Percentiles rank a stretch among this genome's conserved stretches.
phyloP scores from a whole-genome alignment of 345 rosid genomes.

The Salix arbutifolia region DNA sequence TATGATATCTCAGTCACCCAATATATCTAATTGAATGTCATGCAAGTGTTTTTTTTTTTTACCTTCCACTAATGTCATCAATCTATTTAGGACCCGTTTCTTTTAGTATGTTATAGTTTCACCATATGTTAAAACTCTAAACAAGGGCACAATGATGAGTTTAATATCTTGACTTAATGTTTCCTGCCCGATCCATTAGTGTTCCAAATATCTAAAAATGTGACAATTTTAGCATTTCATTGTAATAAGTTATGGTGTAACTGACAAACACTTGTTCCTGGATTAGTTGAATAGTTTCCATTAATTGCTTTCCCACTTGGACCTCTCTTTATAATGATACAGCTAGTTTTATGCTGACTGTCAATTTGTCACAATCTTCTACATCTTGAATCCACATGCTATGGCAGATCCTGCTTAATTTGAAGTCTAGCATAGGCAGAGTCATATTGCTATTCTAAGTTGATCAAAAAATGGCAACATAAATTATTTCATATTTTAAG shows the following conservation, averaged over 20 bases:
- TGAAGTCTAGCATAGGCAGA: too few relatives aligned
- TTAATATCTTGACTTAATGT: neutral
- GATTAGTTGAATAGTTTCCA: too few relatives aligned
- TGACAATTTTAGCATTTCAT: neutral
- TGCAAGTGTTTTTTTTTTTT: neutral
- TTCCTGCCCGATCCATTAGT: neutral
- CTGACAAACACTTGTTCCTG: too few relatives aligned
- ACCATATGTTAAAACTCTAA: neutral
- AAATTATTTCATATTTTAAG: too few relatives aligned
- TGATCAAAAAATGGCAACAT: too few relatives aligned
- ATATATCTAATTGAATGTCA: neutral
- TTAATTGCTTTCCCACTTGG: too few relatives aligned
- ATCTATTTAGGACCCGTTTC: neutral
- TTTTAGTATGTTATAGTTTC: neutral
- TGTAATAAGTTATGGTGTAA: neutral
- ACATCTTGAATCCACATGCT: too few relatives aligned
- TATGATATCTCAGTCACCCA: neutral
- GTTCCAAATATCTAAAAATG: neutral
- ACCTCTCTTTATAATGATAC: too few relatives aligned
- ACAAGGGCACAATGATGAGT: neutral
- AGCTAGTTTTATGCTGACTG: too few relatives aligned
- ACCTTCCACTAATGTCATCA: neutral
- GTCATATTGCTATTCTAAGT: too few relatives aligned
- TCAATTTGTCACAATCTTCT: too few relatives aligned
- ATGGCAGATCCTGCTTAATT: too few relatives aligned